Percentiles rank a stretch among this genome's conserved stretches.
These are phyloP conservation scores for Cyclostephanos invisitatus DNA, from an alignment of 108 stramenopile genomes.

Conservation along the genomic window DNA sequence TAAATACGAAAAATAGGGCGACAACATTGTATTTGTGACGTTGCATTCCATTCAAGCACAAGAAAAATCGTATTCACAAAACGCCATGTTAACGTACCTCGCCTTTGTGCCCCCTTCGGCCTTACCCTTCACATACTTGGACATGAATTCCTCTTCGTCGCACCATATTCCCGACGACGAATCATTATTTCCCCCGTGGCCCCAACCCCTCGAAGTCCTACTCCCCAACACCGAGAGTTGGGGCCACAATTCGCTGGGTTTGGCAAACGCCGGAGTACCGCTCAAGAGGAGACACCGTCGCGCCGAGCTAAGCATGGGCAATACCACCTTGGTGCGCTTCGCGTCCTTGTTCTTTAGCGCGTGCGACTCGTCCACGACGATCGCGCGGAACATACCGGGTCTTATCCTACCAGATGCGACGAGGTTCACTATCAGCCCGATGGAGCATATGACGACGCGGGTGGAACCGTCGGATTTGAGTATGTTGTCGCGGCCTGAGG, in stretches of 20 bases:
- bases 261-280: constrained; percentile 96
- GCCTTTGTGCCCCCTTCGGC: constrained; percentile 23
- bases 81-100: constrained; percentile 16
- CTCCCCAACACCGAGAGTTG: constrained; percentile 87
- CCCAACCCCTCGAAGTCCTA: constrained; percentile 11
- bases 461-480: constrained; percentile 50
- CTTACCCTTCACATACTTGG: constrained; percentile 76
- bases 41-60: background rate
- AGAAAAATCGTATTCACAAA: constrained; percentile 3
- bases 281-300: constrained; percentile 84
- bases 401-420: constrained; percentile 47
- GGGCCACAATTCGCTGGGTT: constrained; percentile 93
- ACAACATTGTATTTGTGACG: too few relatives aligned
- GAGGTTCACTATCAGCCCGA: constrained; percentile 74
- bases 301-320: constrained; percentile 82
- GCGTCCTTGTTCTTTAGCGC: constrained; percentile 89
- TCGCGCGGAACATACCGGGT: constrained; percentile 77
- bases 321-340: constrained; percentile 76
- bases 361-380: constrained; percentile 97
- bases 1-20: background rate
- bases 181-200: background rate
- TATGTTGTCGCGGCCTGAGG: constrained; percentile 58
- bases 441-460: constrained; percentile 82
- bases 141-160: constrained; percentile 69
- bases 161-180: constrained; percentile 62